phyloP scores from a whole-genome alignment of 805 yeast genomes.

The Blastobotrys peoriensis region DNA sequence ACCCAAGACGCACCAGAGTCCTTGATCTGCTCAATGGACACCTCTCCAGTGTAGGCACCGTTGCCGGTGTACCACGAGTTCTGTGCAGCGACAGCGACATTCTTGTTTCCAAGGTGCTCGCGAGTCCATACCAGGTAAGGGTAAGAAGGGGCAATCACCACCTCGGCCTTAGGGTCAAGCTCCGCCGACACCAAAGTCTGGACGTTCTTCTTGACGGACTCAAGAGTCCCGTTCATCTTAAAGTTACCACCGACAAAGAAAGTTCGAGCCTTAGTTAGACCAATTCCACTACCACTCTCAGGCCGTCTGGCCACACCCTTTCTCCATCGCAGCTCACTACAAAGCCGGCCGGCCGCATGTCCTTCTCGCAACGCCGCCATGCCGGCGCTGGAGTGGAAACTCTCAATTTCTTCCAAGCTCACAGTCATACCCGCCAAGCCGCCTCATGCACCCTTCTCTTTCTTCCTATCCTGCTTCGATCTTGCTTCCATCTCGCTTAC shows the following conservation, averaged over 20 bases:
- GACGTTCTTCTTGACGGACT: conserved; percentile 76
- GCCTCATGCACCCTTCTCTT: no score
- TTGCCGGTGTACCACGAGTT: conserved; percentile 80
- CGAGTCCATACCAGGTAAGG: conserved; percentile 80
- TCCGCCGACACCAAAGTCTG: conserved; percentile 74
- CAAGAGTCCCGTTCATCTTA: conserved; percentile 94
- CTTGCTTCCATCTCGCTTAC: no score
- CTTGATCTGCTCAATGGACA: conserved; percentile 79
- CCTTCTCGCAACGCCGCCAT: no score
- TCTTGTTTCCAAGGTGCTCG: conserved; percentile 56
- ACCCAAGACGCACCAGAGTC: conserved; percentile 95
- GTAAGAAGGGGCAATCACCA: conserved; percentile 94
- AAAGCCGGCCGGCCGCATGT: background rate
- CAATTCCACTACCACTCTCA: background rate
- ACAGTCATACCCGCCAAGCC: no score
- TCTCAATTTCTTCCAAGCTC: no score
- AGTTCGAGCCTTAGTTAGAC: conserved; percentile 58
- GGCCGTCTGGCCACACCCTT: background rate
- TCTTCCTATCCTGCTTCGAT: no score
- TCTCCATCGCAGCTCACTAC: background rate
- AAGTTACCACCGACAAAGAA: conserved; percentile 99
- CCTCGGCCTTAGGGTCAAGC: conserved; percentile 75
- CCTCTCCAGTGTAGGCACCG: conserved; percentile 98
- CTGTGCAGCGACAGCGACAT: conserved; percentile 83
- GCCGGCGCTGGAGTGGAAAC: no score